Evolutionary conservation across 768 basidiomycete genomes (phyloP).

Genomic region (Boletus edulis): DNA sequence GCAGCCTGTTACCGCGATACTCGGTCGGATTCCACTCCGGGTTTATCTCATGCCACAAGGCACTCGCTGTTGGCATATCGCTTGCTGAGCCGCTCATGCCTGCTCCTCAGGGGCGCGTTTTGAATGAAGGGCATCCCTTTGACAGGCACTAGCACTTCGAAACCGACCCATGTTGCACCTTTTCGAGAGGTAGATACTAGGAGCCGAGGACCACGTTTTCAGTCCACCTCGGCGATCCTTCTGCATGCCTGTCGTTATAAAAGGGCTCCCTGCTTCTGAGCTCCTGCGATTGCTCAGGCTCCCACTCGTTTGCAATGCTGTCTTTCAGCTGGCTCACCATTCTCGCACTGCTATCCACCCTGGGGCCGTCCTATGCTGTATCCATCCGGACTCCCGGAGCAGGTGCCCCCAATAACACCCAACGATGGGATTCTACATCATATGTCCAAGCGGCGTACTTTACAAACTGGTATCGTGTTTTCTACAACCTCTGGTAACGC

Average conservation of each 20-base stretch:
- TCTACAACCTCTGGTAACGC: too few species aligned
- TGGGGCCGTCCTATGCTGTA: conserved; percentile 11
- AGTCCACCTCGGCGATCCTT: conserved; percentile 6
- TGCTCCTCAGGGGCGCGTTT: conserved; percentile 6
- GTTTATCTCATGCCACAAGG: conserved; percentile 2
- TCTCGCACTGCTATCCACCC: conserved; percentile 7
- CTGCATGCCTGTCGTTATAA: conserved; percentile 7
- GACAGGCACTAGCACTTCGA: conserved; percentile 2
- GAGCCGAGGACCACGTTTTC: conserved; percentile 15
- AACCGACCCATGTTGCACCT: conserved; percentile 6
- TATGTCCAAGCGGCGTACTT: too few species aligned
- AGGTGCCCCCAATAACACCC: background rate
- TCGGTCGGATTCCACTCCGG: conserved; percentile 6
- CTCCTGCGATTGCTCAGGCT: background rate
- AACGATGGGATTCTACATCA: conserved; percentile 7
- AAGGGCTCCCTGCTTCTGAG: conserved; percentile 5
- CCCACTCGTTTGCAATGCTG: background rate
- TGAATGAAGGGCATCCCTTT: background rate
- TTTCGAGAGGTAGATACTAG: background rate
- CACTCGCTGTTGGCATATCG: conserved; percentile 9
- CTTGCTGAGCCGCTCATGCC: conserved; percentile 2
- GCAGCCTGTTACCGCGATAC: background rate
- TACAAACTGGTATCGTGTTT: too few species aligned
- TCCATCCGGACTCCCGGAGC: conserved; percentile 7
- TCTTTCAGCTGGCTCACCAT: background rate